Evolutionary conservation across 2,329 filamentous ascomycete genomes (phyloP).

Genomic region (Colletotrichum shisoi): DNA sequence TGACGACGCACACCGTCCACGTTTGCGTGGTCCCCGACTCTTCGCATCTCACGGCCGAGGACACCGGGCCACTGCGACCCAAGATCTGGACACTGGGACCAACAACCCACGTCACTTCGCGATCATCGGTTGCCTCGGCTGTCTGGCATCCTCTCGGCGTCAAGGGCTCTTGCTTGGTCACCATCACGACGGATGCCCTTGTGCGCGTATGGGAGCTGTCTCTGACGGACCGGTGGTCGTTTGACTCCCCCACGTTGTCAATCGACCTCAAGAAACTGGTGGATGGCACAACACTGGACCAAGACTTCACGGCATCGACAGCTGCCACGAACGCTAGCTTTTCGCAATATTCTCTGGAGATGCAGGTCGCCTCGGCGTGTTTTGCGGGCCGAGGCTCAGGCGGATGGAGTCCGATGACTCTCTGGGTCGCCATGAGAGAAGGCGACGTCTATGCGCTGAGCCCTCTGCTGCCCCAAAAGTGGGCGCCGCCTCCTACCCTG

Average conservation of each 20-base stretch:
- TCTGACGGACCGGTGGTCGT: constrained; percentile 82
- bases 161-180: constrained; percentile 81
- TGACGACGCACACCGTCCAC: constrained; percentile 87
- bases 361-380: constrained; percentile 89
- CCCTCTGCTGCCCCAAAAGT: constrained; percentile 85
- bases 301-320: constrained; percentile 81
- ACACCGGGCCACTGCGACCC: constrained; percentile 74
- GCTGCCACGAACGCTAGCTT: constrained; percentile 81
- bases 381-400: constrained; percentile 74
- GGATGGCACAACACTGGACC: constrained; percentile 80
- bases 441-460: constrained; percentile 94
- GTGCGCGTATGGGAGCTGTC: constrained; percentile 92
- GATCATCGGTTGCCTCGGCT: constrained; percentile 79
- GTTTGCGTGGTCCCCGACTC: constrained; percentile 85
- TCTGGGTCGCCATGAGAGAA: constrained; percentile 95
- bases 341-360: constrained; percentile 87
- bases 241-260: constrained; percentile 81
- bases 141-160: constrained; percentile 94
- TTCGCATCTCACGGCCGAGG: constrained; percentile 74
- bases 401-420: constrained; percentile 94
- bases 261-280: constrained; percentile 89
- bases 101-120: constrained; percentile 87
- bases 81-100: constrained; percentile 93
- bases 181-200: constrained; percentile 85
- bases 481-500: constrained; percentile 78